These are phyloP conservation scores for Stachybotrys chlorohalonatus DNA, from an alignment of 2,329 filamentous ascomycete species.

Conservation along the genomic window DNA sequence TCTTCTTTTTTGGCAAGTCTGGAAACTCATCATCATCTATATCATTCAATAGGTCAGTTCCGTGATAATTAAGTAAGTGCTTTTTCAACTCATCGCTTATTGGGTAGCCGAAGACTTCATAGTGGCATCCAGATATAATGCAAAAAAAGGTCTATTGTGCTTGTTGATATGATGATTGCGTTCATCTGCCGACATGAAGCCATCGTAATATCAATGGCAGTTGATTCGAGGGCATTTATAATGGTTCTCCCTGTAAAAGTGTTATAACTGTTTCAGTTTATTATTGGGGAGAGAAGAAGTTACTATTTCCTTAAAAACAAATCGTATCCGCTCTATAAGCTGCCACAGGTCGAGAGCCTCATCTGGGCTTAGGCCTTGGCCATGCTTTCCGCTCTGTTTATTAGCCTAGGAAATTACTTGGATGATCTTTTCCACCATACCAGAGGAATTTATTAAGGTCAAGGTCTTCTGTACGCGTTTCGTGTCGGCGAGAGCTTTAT, in stretches of 20 bases:
- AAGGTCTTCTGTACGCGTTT: not conserved
- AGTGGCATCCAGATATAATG: not conserved
- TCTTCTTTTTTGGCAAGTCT: not conserved
- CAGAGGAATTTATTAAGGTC: not conserved
- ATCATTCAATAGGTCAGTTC: not conserved
- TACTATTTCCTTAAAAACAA: not conserved
- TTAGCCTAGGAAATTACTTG: not conserved
- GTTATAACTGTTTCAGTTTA: not conserved
- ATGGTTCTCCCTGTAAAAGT: constrained; percentile 1
- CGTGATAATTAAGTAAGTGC: not conserved
- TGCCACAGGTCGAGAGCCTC: not conserved
- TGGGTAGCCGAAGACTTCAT: not conserved
- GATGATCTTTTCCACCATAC: not conserved
- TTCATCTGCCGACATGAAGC: not conserved
- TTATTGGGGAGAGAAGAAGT: not conserved
- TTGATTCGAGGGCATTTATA: constrained; percentile 4
- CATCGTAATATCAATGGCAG: not conserved
- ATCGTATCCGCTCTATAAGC: not conserved
- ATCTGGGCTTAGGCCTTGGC: not conserved
- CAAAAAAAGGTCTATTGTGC: not conserved
- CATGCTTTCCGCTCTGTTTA: not conserved
- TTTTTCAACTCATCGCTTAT: not conserved
- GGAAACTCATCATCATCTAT: not conserved
- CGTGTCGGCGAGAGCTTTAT: not conserved
- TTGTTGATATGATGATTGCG: not conserved